These are phyloP conservation scores for Fusarium secorum DNA, from an alignment of 2,329 filamentous ascomycete species.

Conservation along the genomic window DNA sequence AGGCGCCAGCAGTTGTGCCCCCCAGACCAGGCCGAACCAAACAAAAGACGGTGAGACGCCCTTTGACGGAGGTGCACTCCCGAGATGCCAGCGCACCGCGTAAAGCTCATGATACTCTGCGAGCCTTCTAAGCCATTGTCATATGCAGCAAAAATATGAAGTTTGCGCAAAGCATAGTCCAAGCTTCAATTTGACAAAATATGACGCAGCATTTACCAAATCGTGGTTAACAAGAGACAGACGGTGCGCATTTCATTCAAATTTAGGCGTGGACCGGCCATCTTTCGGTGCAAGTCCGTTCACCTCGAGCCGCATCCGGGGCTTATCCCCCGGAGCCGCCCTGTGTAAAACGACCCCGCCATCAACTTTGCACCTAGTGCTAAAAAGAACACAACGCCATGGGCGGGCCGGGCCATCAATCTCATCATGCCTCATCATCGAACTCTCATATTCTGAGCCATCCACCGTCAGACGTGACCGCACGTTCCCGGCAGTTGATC, in stretches of 20 bases:
- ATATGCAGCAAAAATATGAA: not conserved
- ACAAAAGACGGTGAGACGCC: conserved; percentile 35
- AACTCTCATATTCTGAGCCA: conserved; percentile 23
- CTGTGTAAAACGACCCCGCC: conserved; percentile 28
- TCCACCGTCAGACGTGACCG: conserved; percentile 37
- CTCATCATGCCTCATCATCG: conserved; percentile 20
- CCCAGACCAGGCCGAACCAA: not conserved
- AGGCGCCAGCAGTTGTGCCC: conserved; percentile 14
- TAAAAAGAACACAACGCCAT: conserved; percentile 10
- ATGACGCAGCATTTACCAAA: conserved; percentile 17
- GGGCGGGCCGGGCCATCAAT: conserved; percentile 28
- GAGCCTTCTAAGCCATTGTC: not conserved
- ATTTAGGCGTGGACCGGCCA: conserved; percentile 4
- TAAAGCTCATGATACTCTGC: conserved; percentile 12
- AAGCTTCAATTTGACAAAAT: not conserved
- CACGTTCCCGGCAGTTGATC: conserved; percentile 21
- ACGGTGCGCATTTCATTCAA: conserved; percentile 10
- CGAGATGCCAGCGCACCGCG: conserved; percentile 16
- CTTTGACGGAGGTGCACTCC: conserved; percentile 23
- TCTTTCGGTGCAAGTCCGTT: conserved; percentile 6
- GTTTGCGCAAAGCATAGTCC: not conserved
- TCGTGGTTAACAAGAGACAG: not conserved
- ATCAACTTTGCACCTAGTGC: not conserved
- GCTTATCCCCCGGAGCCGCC: conserved; percentile 21
- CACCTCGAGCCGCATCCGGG: conserved; percentile 26